A percentile compares a stretch with the other conserved stretches of the same genome.
phyloP scores from a whole-genome alignment of 1,284 basidiomycete species.

The Trichosporon inkin region DNA sequence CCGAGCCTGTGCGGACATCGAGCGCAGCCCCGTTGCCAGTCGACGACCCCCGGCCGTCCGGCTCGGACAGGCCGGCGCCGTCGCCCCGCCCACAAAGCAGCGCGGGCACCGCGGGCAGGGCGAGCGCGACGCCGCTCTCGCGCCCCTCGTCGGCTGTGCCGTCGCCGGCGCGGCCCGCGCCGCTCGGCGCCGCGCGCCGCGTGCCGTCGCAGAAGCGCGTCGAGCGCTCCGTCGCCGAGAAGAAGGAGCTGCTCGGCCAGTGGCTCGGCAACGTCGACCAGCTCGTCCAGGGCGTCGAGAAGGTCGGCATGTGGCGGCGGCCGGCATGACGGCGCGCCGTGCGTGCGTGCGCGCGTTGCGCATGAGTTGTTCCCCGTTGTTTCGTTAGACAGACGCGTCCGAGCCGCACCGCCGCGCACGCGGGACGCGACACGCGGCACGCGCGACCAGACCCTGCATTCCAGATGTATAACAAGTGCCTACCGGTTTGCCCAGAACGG shows the following conservation, averaged over 20 bases:
- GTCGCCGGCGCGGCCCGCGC: background rate
- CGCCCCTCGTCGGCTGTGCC: constrained; percentile 23
- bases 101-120: too few species aligned
- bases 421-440: too few species aligned
- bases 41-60: too few species aligned
- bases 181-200: constrained; percentile 17
- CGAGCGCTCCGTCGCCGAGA: constrained; percentile 63
- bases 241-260: constrained; percentile 70
- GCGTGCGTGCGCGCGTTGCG: background rate
- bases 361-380: too few species aligned
- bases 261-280: constrained; percentile 85
- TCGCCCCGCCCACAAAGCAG: too few species aligned
- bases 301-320: constrained; percentile 67
- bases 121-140: constrained; percentile 16
- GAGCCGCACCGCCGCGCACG: too few species aligned
- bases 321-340: background rate
- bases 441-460: too few species aligned
- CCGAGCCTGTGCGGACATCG: background rate
- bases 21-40: background rate
- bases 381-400: too few species aligned
- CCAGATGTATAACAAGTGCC: background rate
- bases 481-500: constrained; percentile 29
- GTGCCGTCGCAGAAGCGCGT: constrained; percentile 12
- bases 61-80: too few species aligned
- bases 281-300: constrained; percentile 74